Evolutionary conservation across 2,329 filamentous ascomycete genomes (phyloP), one percentile per base, ranked within the genome.

Genomic region (Periconia sp.): DNA sequence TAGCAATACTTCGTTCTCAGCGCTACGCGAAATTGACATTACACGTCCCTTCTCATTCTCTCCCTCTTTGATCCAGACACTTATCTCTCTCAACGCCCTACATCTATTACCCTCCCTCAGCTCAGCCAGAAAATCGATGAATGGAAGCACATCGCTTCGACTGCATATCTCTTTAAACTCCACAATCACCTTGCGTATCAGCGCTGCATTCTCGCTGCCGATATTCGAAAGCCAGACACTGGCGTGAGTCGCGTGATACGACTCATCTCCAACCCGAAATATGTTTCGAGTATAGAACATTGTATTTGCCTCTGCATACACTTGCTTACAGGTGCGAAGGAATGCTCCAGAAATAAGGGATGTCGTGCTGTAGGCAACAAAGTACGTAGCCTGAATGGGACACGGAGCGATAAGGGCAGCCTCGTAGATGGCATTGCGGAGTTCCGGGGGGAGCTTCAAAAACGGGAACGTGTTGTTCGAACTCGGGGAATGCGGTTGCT

Each of bases 361-460:
- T 5, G 35, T 22, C 12, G 15, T 11, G 11, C 11, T 16, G 32
- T 12, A 7, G n/a, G 15, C 17, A 4, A 8, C 9, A 8, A n/a
- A 19, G 17, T 5, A 7, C 12, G 15, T 12, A 11, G 32, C 32
- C 10, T 4, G 7, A 19, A 35, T 11, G 5, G 21, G 17, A 7
- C 4, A 35, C 17, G 32, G 32, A 5, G 32, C 32, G 32, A 22
- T 9, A 2, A 35, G 32, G 18, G 32, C 19, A 7, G 17, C 17
- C 8, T 9, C n/a, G 17, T 35, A 35, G 17, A 35, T 35, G 9
- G 19, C 17, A 19, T n/a, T 15, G 32, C 32, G 32, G 17, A 35
- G 17, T 22, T 35, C 17, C 12, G 40, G 23, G 4, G 45, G 45
- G 23, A 48, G 45, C 4, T 25, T 21, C 34, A 48, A 34, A 25